These are phyloP conservation scores for Globisporangium viniferum DNA, from an alignment of 352 stramenopile genomes.

Conservation along the genomic window DNA sequence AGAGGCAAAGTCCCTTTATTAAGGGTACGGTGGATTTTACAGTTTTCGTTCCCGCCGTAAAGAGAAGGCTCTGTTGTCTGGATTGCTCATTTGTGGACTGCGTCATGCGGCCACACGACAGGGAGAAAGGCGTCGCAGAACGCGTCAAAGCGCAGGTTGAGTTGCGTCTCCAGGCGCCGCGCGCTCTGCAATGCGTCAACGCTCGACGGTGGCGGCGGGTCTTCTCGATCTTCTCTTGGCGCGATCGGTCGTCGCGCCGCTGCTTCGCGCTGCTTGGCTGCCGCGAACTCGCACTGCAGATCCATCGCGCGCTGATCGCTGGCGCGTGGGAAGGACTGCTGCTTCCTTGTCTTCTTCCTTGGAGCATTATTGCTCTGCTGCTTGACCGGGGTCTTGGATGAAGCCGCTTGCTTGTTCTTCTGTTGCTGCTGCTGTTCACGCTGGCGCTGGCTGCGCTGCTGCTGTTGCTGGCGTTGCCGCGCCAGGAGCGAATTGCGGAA, in stretches of 20 bases:
- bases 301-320: constrained; percentile 27
- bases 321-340: not conserved
- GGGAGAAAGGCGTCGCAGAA: constrained; percentile 62
- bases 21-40: not conserved
- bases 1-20: not conserved
- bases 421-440: not conserved
- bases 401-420: not conserved
- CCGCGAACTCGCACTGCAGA: constrained; percentile 37
- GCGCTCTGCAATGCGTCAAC: constrained; percentile 1
- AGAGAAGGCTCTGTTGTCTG: not conserved
- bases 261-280: constrained; percentile 34
- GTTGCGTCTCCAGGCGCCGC: constrained; percentile 42
- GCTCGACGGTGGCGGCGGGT: not conserved
- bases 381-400: not conserved
- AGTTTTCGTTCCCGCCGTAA: not conserved
- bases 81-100: constrained; percentile 2
- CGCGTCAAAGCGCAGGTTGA: constrained; percentile 53
- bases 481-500: constrained; percentile 25
- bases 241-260: constrained; percentile 28
- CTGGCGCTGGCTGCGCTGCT: constrained; percentile 11
- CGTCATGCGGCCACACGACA: constrained; percentile 51
- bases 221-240: not conserved
- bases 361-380: not conserved
- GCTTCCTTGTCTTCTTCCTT: not conserved
- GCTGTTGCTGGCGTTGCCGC: constrained; percentile 19